These are phyloP conservation scores for Gossypium schwendimanii DNA, from an alignment of 441 rosid genomes.

Conservation along the genomic window DNA sequence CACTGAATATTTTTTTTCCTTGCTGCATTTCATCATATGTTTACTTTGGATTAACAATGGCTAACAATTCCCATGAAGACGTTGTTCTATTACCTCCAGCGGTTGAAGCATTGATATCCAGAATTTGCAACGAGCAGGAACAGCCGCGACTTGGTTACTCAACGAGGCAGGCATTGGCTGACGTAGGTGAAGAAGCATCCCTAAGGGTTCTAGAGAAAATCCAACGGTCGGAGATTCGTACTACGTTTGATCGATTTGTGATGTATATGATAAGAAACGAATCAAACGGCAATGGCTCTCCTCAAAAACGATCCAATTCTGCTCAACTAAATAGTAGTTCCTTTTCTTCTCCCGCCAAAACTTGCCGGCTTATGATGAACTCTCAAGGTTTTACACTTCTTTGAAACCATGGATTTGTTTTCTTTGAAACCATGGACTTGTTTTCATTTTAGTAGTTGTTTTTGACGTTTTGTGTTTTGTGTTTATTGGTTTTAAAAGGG, in stretches of 20 bases:
- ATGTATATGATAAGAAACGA: neutral
- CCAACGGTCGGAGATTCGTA: neutral
- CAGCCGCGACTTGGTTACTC: slow-evolving; percentile 14
- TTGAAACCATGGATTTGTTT: too few relatives aligned
- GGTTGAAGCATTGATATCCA: slow-evolving; percentile 30
- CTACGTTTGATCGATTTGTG: slow-evolving; percentile 30
- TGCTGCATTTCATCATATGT: neutral
- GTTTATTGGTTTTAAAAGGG: neutral
- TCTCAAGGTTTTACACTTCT: neutral
- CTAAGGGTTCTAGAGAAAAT: slow-evolving; percentile 10
- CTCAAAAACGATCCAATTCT: slow-evolving; percentile 11
- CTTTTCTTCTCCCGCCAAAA: neutral
- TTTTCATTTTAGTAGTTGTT: neutral
- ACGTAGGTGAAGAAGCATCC: slow-evolving; percentile 34
- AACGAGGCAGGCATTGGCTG: slow-evolving; percentile 30
- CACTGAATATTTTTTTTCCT: neutral
- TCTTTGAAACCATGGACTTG: too few relatives aligned
- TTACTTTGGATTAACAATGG: neutral
- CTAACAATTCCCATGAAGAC: neutral
- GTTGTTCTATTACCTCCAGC: slow-evolving; percentile 33
- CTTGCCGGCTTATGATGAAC: slow-evolving; percentile 1
- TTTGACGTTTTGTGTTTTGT: neutral
- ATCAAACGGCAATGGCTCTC: slow-evolving; percentile 12
- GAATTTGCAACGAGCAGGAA: slow-evolving; percentile 30
- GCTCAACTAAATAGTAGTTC: neutral